phyloP scores from a whole-genome alignment of 805 yeast species.

The Wickerhamomyces alni region DNA sequence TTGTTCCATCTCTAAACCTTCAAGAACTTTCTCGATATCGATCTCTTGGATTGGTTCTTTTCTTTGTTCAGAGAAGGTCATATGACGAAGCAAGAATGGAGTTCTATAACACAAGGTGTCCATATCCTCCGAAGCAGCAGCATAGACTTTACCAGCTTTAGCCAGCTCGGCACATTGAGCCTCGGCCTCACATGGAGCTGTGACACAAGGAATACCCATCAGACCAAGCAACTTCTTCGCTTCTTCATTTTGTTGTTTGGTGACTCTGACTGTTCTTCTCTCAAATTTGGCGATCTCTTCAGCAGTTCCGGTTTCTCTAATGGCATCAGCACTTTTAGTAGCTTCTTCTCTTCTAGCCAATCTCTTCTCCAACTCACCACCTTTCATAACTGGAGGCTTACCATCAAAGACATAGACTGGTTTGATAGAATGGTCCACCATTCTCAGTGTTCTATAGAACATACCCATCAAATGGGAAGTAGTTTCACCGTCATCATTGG shows the following conservation, averaged over 20 bases:
- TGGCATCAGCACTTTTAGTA: slow-evolving; percentile 60
- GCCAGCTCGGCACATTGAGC: slow-evolving; percentile 97
- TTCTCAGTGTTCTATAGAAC: slow-evolving; percentile 86
- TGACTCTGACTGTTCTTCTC: slow-evolving; percentile 83
- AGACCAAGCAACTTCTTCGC: slow-evolving; percentile 73
- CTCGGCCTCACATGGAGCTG: slow-evolving; percentile 98
- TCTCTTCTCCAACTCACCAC: slow-evolving; percentile 89
- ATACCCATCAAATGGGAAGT: slow-evolving; percentile 94
- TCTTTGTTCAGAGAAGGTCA: slow-evolving; percentile 91
- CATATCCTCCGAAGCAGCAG: slow-evolving; percentile 99
- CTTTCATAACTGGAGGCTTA: slow-evolving; percentile 90
- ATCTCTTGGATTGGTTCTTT: slow-evolving; percentile 90
- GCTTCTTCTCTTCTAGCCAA: slow-evolving; percentile 79
- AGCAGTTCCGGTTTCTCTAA: slow-evolving; percentile 73
- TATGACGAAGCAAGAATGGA: slow-evolving; percentile 75
- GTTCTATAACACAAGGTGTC: slow-evolving; percentile 93
- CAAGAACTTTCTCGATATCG: slow-evolving; percentile 57
- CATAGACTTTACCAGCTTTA: slow-evolving; percentile 83
- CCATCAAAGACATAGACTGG: slow-evolving; percentile 98
- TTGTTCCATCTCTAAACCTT: slow-evolving; percentile 68
- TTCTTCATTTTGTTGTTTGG: slow-evolving; percentile 88
- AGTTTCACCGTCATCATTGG: slow-evolving; percentile 86
- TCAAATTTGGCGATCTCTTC: slow-evolving; percentile 75
- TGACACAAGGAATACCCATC: slow-evolving; percentile 94
- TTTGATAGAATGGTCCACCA: slow-evolving; percentile 90